Percentiles rank a stretch among this genome's conserved stretches.
phyloP scores from a whole-genome alignment of 2,329 filamentous ascomycete genomes.

The Exophiala sideris region DNA sequence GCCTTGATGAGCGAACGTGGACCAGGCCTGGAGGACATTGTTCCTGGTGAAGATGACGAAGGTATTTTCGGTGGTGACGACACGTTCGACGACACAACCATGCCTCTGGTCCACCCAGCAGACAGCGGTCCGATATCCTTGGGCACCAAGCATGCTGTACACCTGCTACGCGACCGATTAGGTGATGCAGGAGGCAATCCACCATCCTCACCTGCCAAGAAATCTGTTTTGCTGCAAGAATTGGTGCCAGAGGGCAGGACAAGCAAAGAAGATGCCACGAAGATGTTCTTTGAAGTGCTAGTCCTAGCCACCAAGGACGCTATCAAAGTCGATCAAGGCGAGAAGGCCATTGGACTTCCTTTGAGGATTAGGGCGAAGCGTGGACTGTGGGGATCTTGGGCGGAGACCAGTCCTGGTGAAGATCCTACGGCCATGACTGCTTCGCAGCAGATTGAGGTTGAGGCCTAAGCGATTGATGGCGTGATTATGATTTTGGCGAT shows the following conservation, averaged over 20 bases:
- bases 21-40: conserved; percentile 44
- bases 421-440: conserved; percentile 19
- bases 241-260: conserved; percentile 79
- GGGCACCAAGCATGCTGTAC: conserved; percentile 92
- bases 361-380: conserved; percentile 86
- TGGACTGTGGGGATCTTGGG: conserved; percentile 96
- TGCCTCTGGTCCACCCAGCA: conserved; percentile 71
- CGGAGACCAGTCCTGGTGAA: conserved; percentile 55
- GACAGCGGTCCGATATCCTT: conserved; percentile 84
- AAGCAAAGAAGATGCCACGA: conserved; percentile 85
- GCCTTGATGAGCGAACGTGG: conserved; percentile 44
- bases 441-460: conserved; percentile 15
- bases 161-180: conserved; percentile 86
- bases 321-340: conserved; percentile 87
- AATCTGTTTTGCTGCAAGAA: conserved; percentile 82
- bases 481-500: no score
- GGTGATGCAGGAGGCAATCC: conserved; percentile 66
- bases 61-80: conserved; percentile 47
- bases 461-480: not conserved
- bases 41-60: conserved; percentile 47
- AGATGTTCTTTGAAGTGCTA: conserved; percentile 98
- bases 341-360: conserved; percentile 67
- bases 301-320: conserved; percentile 97
- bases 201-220: conserved; percentile 69
- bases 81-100: conserved; percentile 74